Conservation (phyloP, 2,329 filamentous ascomycete genomes). For the Knoxdaviesia proteae region DNA sequence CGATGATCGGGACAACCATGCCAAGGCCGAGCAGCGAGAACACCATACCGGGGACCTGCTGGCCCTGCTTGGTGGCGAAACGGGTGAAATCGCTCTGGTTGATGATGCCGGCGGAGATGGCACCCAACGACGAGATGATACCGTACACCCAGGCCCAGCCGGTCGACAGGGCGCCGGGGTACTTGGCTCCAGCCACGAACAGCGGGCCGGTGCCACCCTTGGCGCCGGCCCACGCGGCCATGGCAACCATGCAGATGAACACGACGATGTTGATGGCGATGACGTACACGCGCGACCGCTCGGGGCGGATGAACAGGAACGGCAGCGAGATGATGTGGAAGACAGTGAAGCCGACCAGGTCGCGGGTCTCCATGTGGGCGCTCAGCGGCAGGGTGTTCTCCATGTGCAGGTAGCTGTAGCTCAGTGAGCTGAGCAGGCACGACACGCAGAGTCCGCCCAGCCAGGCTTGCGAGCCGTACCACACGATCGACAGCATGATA, state of each 20-base stretch:
- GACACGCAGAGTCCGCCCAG: conserved; percentile 8
- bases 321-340: conserved; percentile 28
- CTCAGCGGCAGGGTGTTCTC: conserved; percentile 21
- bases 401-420: conserved; percentile 21
- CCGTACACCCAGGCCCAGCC: conserved; percentile 13
- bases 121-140: conserved; percentile 11
- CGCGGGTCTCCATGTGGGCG: conserved; percentile 17
- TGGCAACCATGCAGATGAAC: conserved; percentile 22
- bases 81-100: conserved; percentile 12
- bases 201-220: conserved; percentile 22
- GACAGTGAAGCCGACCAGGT: conserved; percentile 26
- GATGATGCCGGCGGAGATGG: conserved; percentile 10
- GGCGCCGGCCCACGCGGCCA: conserved; percentile 25
- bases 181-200: conserved; percentile 11
- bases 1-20: conserved; percentile 9
- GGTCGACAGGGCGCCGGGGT: conserved; percentile 5
- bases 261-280: conserved; percentile 20
- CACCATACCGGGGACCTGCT: conserved; percentile 9
- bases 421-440: conserved; percentile 22
- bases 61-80: conserved; percentile 8
- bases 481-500: conserved; percentile 27
- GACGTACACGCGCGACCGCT: conserved; percentile 26
- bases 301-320: conserved; percentile 25
- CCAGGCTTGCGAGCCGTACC: conserved; percentile 22
- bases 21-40: conserved; percentile 10